These are phyloP conservation scores for Saccharomycopsis schoenii DNA, from an alignment of 805 yeast genomes.

Conservation along the genomic window DNA sequence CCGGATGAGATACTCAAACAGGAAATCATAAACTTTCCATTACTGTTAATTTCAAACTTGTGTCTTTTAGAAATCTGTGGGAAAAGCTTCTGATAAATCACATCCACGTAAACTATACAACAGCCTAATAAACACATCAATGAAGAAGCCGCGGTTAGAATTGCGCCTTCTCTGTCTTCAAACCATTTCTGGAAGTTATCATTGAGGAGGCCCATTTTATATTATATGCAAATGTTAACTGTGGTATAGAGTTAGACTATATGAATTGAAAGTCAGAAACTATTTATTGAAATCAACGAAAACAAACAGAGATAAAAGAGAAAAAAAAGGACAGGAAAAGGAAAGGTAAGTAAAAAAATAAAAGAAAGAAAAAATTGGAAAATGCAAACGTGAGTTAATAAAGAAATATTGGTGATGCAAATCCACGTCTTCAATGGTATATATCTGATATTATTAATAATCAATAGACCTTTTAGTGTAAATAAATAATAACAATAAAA, in stretches of 20 bases:
- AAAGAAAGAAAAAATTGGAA: too few relatives aligned
- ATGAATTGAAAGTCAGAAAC: too few relatives aligned
- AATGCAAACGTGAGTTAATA: too few relatives aligned
- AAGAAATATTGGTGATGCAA: too few relatives aligned
- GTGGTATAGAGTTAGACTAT: too few relatives aligned
- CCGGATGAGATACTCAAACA: slow-evolving; percentile 77
- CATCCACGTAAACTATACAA: slow-evolving; percentile 51
- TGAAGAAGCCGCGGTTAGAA: slow-evolving; percentile 42
- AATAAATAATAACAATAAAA: neutral
- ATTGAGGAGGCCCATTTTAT: slow-evolving; percentile 5
- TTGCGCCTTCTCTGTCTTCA: slow-evolving; percentile 43
- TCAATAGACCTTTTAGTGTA: neutral
- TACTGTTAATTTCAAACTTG: slow-evolving; percentile 46
- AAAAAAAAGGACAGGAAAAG: too few relatives aligned
- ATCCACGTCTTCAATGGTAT: too few relatives aligned
- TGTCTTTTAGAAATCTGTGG: slow-evolving; percentile 28
- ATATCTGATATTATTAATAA: too few relatives aligned
- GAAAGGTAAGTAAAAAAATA: too few relatives aligned
- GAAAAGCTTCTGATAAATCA: slow-evolving; percentile 37
- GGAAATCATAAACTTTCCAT: slow-evolving; percentile 57
- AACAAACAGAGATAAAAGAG: neutral
- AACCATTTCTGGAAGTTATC: slow-evolving; percentile 2
- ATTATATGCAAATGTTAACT: neutral
- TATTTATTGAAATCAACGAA: neutral
- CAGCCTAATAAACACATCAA: slow-evolving; percentile 66